Base-by-base conservation (phyloP, 2,329 filamentous ascomycete genomes). In the Zymoseptoria crescenta region DNA sequence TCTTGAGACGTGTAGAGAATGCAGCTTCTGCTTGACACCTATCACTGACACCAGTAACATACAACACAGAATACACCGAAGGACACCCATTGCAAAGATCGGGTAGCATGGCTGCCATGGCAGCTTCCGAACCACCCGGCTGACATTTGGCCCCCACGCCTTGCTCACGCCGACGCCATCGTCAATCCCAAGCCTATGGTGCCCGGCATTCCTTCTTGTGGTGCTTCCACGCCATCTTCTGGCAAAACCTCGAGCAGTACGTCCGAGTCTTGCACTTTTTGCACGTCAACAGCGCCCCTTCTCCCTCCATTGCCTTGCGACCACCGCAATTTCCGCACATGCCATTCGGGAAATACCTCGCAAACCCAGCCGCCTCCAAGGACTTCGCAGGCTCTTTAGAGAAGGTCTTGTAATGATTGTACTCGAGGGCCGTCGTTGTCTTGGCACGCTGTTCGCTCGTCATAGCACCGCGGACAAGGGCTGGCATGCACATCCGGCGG, bases 361-460 rank as follows among this genome's bases (percentile, higher is more conserved):
- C 62, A 29, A 60, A 59, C 21, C 56, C 59, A 56, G 54, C 35
- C 4, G 10, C 35, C 35, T 41, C 6, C 13, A 13, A 16, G 5
- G 35, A 41, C 6, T 2, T 5, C 35, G 6, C 35, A 5, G 35
- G 35, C 35, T 41, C 35, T 16, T 41, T 41, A 13, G 9, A 8
- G 9, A 10, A 13, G 9, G 9, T 13, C 30, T 35, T 35, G 30
- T 13, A 35, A 13, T 8, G 30, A 35, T 35, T 35, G 30, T 10
- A 35, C 30, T 8, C 30, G 64, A 41, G 54, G 59, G 13, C 48
- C 62, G 13, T 30, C 50, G 1, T 64, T 57, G 8, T 83, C 82
- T 60, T 70, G 83, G 8, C 77, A 81, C 1, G 55, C 64, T 2
- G 61, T 72, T 30, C 35, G 48, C 30, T 16, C 4, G 24, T 28